Conservation (phyloP, 108 stramenopile species). For the Epithemia pelagica region DNA sequence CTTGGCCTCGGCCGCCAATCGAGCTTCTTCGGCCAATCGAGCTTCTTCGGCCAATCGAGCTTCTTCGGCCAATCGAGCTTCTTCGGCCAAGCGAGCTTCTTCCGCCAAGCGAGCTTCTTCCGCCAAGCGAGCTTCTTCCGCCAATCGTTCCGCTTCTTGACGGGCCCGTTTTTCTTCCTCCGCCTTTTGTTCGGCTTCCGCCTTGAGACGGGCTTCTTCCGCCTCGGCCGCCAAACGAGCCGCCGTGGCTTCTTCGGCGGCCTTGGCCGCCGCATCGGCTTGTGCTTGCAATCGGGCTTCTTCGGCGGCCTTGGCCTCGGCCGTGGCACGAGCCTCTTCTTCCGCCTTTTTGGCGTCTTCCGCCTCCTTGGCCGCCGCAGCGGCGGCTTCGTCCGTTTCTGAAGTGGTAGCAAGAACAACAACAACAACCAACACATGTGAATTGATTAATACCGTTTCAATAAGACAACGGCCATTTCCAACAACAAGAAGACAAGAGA, state of each 20-base stretch:
- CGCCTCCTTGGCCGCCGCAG: background rate
- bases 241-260: background rate
- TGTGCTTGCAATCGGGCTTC: background rate
- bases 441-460: too few species aligned
- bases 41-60: background rate
- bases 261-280: background rate
- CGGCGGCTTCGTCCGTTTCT: too few species aligned
- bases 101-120: background rate
- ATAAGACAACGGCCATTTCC: too few species aligned
- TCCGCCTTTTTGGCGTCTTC: conserved; percentile 2
- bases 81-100: background rate
- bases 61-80: background rate
- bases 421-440: too few species aligned
- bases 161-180: background rate
- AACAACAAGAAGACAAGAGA: too few species aligned
- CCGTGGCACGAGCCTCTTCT: background rate
- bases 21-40: background rate
- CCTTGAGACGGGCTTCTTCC: background rate
- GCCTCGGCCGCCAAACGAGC: background rate
- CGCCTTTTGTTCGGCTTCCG: background rate
- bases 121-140: background rate
- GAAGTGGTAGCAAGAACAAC: too few species aligned
- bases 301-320: background rate
- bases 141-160: background rate
- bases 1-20: background rate